Evolutionary conservation across 768 basidiomycete species (phyloP).

Genomic region (Amanita phalloides): DNA sequence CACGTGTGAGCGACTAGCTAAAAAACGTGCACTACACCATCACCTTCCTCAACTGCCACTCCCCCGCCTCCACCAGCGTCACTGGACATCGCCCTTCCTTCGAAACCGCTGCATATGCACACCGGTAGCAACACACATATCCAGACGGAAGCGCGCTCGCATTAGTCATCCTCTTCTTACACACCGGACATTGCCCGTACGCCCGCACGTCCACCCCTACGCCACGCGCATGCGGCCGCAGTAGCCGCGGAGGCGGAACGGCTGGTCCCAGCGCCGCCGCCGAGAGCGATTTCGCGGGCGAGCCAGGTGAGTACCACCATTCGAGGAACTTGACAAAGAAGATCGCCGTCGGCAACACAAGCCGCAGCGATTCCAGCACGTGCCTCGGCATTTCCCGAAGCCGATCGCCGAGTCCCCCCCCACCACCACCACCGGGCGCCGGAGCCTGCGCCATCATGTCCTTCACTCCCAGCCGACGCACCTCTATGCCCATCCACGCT

Average conservation of each 20-base stretch:
- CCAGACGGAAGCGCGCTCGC: conserved; percentile 87
- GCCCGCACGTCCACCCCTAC: conserved; percentile 47
- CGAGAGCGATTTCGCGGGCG: conserved; percentile 68
- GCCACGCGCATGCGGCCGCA: conserved; percentile 65
- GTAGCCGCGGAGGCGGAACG: conserved; percentile 67
- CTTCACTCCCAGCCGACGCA: conserved; percentile 69
- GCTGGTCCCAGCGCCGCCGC: conserved; percentile 54
- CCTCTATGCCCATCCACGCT: conserved; percentile 70
- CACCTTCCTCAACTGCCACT: conserved; percentile 84
- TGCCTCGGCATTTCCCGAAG: conserved; percentile 47
- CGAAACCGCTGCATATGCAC: conserved; percentile 77
- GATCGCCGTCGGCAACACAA: conserved; percentile 79
- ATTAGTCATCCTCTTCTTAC: conserved; percentile 62
- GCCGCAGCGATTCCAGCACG: conserved; percentile 65
- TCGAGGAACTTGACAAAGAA: conserved; percentile 96
- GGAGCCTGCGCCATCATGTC: conserved; percentile 46
- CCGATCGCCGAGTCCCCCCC: conserved; percentile 26
- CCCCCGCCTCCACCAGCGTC: conserved; percentile 63
- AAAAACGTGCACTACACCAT: conserved; percentile 49
- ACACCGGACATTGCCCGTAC: conserved; percentile 85
- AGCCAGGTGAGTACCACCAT: conserved; percentile 98
- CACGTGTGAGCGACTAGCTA: conserved; percentile 11
- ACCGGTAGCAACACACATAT: conserved; percentile 92
- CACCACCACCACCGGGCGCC: no score
- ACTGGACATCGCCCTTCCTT: conserved; percentile 76